Percentiles rank a stretch among this genome's conserved stretches.
phyloP scores from a whole-genome alignment of 2,329 filamentous ascomycete species.

The Ascochyta lentis region DNA sequence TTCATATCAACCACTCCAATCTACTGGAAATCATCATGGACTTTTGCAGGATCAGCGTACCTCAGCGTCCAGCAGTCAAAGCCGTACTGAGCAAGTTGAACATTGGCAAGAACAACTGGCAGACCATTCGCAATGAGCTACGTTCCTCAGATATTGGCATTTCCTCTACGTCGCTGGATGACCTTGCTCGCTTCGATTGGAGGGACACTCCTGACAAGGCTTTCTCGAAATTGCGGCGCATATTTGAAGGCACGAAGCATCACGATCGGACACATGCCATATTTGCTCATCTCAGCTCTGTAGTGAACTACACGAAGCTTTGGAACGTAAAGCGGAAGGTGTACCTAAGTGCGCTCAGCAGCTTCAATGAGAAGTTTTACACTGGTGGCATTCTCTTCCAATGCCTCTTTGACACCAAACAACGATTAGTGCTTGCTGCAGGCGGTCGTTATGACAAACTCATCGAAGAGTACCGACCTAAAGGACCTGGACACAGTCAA shows the following conservation, averaged over 20 bases:
- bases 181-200: slow-evolving; percentile 90
- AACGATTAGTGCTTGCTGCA: slow-evolving; percentile 84
- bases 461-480: slow-evolving; percentile 81
- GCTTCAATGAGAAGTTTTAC: slow-evolving; percentile 92
- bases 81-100: slow-evolving; percentile 88
- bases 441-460: slow-evolving; percentile 92
- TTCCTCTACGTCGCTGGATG: slow-evolving; percentile 87
- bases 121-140: slow-evolving; percentile 81
- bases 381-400: slow-evolving; percentile 81
- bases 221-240: slow-evolving; percentile 65
- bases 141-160: slow-evolving; percentile 82
- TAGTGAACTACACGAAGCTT: slow-evolving; percentile 77
- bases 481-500: slow-evolving; percentile 63
- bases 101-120: slow-evolving; percentile 79
- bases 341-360: slow-evolving; percentile 84
- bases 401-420: slow-evolving; percentile 84
- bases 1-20: slow-evolving; percentile 88
- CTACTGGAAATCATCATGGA: slow-evolving; percentile 89
- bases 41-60: slow-evolving; percentile 77
- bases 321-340: slow-evolving; percentile 79
- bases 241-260: slow-evolving; percentile 62
- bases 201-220: slow-evolving; percentile 77
- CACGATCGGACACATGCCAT: slow-evolving; percentile 60
- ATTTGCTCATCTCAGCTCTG: slow-evolving; percentile 79
- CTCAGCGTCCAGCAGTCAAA: slow-evolving; percentile 74